Evolutionary conservation across 2,329 filamentous ascomycete species (phyloP), one percentile per base, ranked within the genome.

Genomic region (Eutypella sp.): DNA sequence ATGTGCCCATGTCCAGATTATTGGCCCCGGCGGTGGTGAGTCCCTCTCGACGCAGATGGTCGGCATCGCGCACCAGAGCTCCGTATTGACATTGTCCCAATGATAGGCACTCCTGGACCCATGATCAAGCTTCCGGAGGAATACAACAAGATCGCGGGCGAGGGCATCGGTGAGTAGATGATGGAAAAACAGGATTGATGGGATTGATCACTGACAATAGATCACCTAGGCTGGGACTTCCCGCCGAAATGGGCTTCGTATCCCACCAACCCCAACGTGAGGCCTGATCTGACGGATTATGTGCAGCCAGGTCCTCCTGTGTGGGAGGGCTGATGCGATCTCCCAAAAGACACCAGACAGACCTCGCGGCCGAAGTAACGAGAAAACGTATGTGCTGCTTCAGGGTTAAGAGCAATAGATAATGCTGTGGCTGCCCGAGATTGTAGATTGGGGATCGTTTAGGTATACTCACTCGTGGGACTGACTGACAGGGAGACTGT

Each of bases 1-100:
- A 31, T 47, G 45, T 29, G 45, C 39, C 9, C 45, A 42, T 13
- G 33, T 47, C 6, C 36, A 47, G 27, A 39, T 47, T 20, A 23
- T 47, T 24, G 45, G 45, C 15, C 31, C 39, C 10, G 45, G 45
- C 10, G 45, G 45, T 4, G 45, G 29, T 19, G 27, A 18, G 29
- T n/a, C n/a, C n/a, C n/a, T n/a, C n/a, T n/a, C n/a, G n/a, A n/a
- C 44, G 37, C 18, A 42, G 16, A 8, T 25, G 24, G 5, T 42
- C 39, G 15, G 40, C 45, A 8, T 20, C 22, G 39, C 40, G 33
- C 23, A 37, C 44, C 8, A 38, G 44, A 18, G 41, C 44, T 9
- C n/a, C 13, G 34, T 20, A 9, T 10, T 38, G 11, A 38, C 25
- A 29, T 29, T 29, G 25, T 7, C n/a, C n/a, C n/a, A n/a, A n/a